A percentile compares a stretch with the other conserved stretches of the same genome.
Conservation (phyloP, 306 rosid species). For the Begonia masoniana region DNA sequence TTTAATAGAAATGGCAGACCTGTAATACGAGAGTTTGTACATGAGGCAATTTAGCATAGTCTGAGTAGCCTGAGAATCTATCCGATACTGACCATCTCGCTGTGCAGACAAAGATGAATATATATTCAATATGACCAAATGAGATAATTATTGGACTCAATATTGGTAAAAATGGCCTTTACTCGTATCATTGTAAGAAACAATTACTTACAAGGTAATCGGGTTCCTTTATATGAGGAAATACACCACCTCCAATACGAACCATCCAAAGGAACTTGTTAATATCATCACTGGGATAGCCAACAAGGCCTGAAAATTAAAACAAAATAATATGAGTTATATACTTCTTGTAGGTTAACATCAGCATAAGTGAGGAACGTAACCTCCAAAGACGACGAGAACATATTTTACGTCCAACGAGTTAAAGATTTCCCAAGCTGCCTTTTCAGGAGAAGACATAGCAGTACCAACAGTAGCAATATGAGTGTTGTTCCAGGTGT, state of each 20-base stretch:
- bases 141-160: constrained; percentile 3
- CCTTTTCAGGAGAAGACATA: constrained; percentile 99
- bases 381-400: constrained; percentile 99
- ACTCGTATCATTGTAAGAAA: neutral
- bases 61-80: constrained; percentile 87
- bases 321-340: constrained; percentile 22
- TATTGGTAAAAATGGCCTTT: neutral
- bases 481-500: constrained; percentile 99
- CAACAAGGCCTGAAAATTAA: constrained; percentile 70
- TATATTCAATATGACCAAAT: neutral
- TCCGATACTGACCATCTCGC: constrained; percentile 98
- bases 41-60: constrained; percentile 93
- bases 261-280: constrained; percentile 99
- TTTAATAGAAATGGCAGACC: constrained; percentile 36
- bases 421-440: constrained; percentile 97
- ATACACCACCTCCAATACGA: constrained; percentile 98
- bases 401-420: constrained; percentile 98
- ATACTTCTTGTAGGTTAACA: constrained; percentile 1
- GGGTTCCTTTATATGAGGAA: constrained; percentile 94
- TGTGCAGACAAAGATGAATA: constrained; percentile 16
- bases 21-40: constrained; percentile 97
- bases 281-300: constrained; percentile 92
- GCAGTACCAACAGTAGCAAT: constrained; percentile 99
- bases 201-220: constrained; percentile 68
- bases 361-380: constrained; percentile 13